Percentiles rank a stretch among this genome's conserved stretches.
These are phyloP conservation scores for Boletus vermiculosoides DNA, from an alignment of 768 basidiomycete species.

Conservation along the genomic window DNA sequence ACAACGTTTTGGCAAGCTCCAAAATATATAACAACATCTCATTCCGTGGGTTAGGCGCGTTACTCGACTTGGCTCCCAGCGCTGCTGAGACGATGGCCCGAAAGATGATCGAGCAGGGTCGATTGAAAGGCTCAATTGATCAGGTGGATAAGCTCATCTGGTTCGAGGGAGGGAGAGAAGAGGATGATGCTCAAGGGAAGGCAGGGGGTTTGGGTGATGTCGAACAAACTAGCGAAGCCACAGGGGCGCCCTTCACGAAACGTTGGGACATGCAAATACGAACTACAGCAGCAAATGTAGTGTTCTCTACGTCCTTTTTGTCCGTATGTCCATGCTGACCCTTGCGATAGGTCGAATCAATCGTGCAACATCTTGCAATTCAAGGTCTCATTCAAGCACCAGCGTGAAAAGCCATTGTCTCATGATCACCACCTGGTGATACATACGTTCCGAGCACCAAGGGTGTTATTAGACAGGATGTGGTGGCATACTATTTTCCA, in stretches of 20 bases:
- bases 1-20: conserved; percentile 94
- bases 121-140: conserved; percentile 90
- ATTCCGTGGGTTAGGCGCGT: conserved; percentile 86
- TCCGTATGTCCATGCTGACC: conserved; percentile 1
- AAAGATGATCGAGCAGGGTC: conserved; percentile 98
- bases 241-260: conserved; percentile 87
- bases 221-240: conserved; percentile 83
- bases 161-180: conserved; percentile 86
- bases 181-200: conserved; percentile 91
- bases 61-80: conserved; percentile 85
- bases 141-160: conserved; percentile 93
- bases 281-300: conserved; percentile 81
- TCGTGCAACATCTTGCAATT: conserved; percentile 78
- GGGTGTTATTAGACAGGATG: conserved; percentile 31
- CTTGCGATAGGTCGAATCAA: conserved; percentile 68
- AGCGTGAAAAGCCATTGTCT: conserved; percentile 19
- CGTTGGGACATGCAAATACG: conserved; percentile 96
- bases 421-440: conserved; percentile 8
- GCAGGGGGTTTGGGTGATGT: conserved; percentile 90
- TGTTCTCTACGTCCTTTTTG: conserved; percentile 18
- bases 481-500: conserved; percentile 47
- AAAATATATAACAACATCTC: conserved; percentile 98
- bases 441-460: conserved; percentile 20
- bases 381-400: conserved; percentile 57
- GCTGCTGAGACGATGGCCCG: conserved; percentile 97